phyloP scores from a whole-genome alignment of 2,329 filamentous ascomycete genomes.

The Endoconidiophora laricicola region DNA sequence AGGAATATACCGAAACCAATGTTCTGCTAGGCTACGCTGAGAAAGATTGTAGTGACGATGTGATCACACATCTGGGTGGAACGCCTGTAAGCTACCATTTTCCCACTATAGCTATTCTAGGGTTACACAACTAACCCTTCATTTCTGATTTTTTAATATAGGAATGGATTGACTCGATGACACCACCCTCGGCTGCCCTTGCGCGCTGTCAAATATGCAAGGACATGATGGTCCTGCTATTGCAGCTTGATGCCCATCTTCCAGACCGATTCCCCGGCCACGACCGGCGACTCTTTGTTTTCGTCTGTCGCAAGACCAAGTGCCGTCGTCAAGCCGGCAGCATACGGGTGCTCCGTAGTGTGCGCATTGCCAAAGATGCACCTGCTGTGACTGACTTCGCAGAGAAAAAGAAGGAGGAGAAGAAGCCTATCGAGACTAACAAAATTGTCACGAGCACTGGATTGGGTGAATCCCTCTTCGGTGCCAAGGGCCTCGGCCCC shows the following conservation, averaged over 20 bases:
- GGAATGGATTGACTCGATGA: constrained; percentile 68
- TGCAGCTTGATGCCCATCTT: constrained; percentile 83
- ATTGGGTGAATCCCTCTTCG: constrained; percentile 55
- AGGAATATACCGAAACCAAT: constrained; percentile 61
- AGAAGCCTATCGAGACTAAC: constrained; percentile 20
- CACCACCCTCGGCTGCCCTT: constrained; percentile 56
- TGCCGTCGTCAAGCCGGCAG: constrained; percentile 75
- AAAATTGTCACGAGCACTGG: constrained; percentile 20
- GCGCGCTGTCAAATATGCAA: constrained; percentile 82
- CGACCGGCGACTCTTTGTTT: constrained; percentile 75
- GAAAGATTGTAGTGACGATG: constrained; percentile 61
- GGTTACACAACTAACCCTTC: constrained; percentile 7
- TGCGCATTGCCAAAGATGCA: constrained; percentile 36
- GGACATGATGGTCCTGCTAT: constrained; percentile 61
- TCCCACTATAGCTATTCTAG: neutral
- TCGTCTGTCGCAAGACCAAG: constrained; percentile 58
- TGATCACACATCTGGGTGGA: constrained; percentile 76
- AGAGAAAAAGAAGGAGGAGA: constrained; percentile 21
- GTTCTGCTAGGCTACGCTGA: constrained; percentile 83
- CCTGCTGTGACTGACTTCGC: constrained; percentile 15
- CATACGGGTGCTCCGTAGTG: constrained; percentile 56
- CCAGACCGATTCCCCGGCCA: constrained; percentile 75
- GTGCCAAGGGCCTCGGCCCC: constrained; percentile 34
- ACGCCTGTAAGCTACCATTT: constrained; percentile 47
- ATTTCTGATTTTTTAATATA: constrained; percentile 20